phyloP scores from a whole-genome alignment of 2,329 filamentous ascomycete species.

The Diaporthe vaccinii region DNA sequence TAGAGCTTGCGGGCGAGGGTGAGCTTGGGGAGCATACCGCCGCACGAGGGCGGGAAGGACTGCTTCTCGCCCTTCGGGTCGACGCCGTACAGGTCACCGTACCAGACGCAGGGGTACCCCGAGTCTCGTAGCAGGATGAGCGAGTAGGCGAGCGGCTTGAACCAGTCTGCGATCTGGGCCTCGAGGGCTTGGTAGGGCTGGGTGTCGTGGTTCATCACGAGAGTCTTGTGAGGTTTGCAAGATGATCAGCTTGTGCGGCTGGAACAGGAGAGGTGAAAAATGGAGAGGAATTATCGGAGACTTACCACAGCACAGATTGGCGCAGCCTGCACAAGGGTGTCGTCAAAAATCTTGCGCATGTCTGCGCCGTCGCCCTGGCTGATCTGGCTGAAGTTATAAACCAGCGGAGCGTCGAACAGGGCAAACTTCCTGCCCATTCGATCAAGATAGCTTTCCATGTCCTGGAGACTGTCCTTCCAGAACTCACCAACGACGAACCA shows the following conservation, averaged over 20 bases:
- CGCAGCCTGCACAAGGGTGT: constrained; percentile 64
- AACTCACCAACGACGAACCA: constrained; percentile 57
- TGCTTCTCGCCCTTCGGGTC: constrained; percentile 51
- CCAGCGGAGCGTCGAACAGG: constrained; percentile 77
- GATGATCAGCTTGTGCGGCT: neutral
- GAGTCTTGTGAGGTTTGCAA: constrained; percentile 58
- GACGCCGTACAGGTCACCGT: constrained; percentile 78
- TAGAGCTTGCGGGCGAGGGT: constrained; percentile 75
- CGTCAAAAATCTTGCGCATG: constrained; percentile 73
- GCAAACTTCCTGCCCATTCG: constrained; percentile 69
- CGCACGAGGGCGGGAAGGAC: constrained; percentile 65
- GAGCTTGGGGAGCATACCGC: constrained; percentile 68
- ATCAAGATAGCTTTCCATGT: constrained; percentile 51
- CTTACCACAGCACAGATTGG: constrained; percentile 54
- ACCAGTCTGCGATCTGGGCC: constrained; percentile 73
- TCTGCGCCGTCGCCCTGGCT: constrained; percentile 70
- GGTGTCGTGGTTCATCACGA: constrained; percentile 82
- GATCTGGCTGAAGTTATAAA: constrained; percentile 75
- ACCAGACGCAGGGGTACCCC: constrained; percentile 78
- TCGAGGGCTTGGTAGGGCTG: constrained; percentile 57
- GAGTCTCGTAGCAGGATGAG: constrained; percentile 76
- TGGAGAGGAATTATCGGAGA: neutral
- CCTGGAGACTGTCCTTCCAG: constrained; percentile 54
- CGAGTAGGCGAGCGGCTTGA: constrained; percentile 80
- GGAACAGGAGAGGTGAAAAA: neutral